Evolutionary conservation across 805 yeast species (phyloP), one percentile per base, ranked within the genome.

Genomic region (Kodamaea nitidulidarum): DNA sequence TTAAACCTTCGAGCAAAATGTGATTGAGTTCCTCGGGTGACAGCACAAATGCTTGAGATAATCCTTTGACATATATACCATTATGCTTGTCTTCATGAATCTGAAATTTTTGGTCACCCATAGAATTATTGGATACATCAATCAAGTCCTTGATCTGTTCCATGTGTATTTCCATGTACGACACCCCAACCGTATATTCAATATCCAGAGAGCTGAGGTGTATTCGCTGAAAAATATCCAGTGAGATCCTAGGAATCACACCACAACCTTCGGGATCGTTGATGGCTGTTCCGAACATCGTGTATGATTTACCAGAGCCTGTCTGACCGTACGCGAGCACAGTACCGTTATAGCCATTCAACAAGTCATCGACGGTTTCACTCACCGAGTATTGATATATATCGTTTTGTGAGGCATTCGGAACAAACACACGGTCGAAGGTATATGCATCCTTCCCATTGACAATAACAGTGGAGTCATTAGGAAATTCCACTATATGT

Each of bases 281-380:
- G 8, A 55, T 40, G 2, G 67, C 52, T n/a, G 61, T 56, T 1
- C 93, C 93, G 74, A 82, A 75, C 88, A 85, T 80, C 2, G 91
- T 80, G 52, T 75, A 76, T 0, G 90, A 75, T 56, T 84, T 84
- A 5, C 93, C 93, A 1, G 88, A 71, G 0, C 88, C 86, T 0
- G 86, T 78, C 51, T 82, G 91, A 7, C 95, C 95, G 58, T 84
- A 86, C 0, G 90, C 85, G 26, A 85, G 60, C 0, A 86, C 77
- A 0, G 91, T 77, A 15, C 88, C 86, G 54, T 85, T 84, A 52
- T 80, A 81, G 0, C 97, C 97, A 22, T 71, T 67, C 41, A 83
- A 71, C 21, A 86, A 67, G 45, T 84, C 91, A 30, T 77, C 79
- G 3, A 87, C 81, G 0, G 86, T 80, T 29, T 77, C 77, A 28